Evolutionary conservation across 2,329 filamentous ascomycete genomes (phyloP).

Genomic region (Cercospora nicotianae): DNA sequence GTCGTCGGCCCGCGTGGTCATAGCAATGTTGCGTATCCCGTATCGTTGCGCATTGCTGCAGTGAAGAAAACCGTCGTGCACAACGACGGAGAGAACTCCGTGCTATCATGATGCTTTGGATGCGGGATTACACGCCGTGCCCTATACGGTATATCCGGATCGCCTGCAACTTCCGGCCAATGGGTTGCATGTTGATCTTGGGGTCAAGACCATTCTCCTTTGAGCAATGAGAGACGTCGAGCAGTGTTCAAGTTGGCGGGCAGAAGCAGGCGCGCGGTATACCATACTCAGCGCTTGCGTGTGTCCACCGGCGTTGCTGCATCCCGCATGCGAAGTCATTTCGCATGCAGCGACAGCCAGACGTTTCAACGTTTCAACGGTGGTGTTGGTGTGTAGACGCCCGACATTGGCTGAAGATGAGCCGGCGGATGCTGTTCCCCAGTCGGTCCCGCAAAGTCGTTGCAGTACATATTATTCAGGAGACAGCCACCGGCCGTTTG

Average conservation of each 20-base stretch:
- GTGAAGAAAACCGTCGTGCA: not conserved
- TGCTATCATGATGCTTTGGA: not conserved
- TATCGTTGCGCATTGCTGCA: not conserved
- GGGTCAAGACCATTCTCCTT: not conserved
- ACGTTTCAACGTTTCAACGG: not conserved
- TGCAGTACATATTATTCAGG: not conserved
- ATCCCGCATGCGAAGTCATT: constrained; percentile 1
- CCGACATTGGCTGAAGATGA: not conserved
- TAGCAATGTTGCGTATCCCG: not conserved
- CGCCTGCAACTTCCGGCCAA: not conserved
- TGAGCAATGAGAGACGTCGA: not conserved
- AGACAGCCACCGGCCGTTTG: not conserved
- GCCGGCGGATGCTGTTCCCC: not conserved
- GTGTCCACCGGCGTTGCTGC: not conserved
- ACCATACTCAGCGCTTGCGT: not conserved
- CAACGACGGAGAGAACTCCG: not conserved
- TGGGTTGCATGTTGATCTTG: not conserved
- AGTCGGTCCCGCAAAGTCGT: not conserved
- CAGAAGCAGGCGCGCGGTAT: not conserved
- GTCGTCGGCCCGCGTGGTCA: not conserved
- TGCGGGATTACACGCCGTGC: not conserved
- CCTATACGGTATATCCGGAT: not conserved
- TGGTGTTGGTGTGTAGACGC: not conserved
- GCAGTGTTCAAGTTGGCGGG: not conserved
- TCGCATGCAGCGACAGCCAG: constrained; percentile 1